Evolutionary conservation across 140 eudicot genomes (phyloP), one percentile per base, ranked within the genome.

Genomic region (Flaveria floridana): DNA sequence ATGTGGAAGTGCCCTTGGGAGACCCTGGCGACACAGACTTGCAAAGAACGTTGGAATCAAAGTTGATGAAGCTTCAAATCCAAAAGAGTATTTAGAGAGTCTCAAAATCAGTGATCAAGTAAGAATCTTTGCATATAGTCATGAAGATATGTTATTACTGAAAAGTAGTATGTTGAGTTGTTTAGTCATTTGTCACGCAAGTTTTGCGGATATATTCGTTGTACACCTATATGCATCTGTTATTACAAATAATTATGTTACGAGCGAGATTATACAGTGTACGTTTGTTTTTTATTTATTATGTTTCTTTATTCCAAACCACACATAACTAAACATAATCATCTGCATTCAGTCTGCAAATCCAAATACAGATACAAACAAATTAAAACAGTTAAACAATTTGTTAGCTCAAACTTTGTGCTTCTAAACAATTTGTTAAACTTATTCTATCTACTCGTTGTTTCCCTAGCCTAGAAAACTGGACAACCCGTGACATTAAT

Each of bases 401-500:
- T 68, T 57, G 71, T 75, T 65, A 75, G 73, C 51, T 70, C 65
- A 39, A 41, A 56, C 67, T 57, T 37, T 21, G 50, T 53, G 19
- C 7, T 12, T 56, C 3, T 42, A 41, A 15, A 65, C 14, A 52
- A 34, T 23, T 23, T 23, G 25, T 23, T 23, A 23, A 23, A 23
- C 55, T 78, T 78, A 78, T 78, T 78, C 72, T 78, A 70, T 70
- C 82, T 70, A 70, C 23, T 6, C 3, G 25, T 6, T 4, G 41
- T 13, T 4, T 6, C 2, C 47, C 48, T 23, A 15, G 41, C 82
- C 82, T 82, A 75, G 80, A 88, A 91, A 79, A 91, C 79, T 0
- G 96, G 99, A 71, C 99, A 93, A 0, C 89, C 89, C 9, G 77
- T 59, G 7, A 90, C 91, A 39, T 70, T 78, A 50, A 93, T 88